Evolutionary conservation across 73 alveolate species (phyloP).

Genomic region (Symbiodinium pilosum): DNA sequence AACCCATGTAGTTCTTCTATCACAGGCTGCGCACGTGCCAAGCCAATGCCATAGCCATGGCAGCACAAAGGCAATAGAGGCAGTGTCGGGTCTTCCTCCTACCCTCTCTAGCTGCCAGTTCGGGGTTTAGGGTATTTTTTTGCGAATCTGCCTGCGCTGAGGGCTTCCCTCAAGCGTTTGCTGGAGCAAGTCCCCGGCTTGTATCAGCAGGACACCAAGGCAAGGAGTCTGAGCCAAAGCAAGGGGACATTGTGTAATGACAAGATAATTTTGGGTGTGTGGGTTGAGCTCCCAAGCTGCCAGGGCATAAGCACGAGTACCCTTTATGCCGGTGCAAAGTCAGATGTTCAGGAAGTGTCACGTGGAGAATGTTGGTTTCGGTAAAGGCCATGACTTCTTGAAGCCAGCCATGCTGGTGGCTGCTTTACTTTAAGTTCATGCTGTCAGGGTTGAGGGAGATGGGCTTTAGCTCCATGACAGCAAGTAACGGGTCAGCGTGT

Average conservation of each 20-base stretch:
- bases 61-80: too few relatives aligned
- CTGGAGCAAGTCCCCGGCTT: neutral
- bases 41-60: too few relatives aligned
- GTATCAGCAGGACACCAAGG: neutral
- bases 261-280: neutral
- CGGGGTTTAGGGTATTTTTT: neutral
- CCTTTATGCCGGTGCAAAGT: neutral
- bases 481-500: too few relatives aligned
- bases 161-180: neutral
- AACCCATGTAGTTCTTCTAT: too few relatives aligned
- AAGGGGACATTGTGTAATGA: neutral
- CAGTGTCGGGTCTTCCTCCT: too few relatives aligned
- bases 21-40: too few relatives aligned
- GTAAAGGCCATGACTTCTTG: neutral
- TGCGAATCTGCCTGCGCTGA: neutral
- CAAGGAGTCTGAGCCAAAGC: neutral
- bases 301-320: neutral
- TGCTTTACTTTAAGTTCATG: too few relatives aligned
- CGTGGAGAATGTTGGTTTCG: neutral
- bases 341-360: neutral
- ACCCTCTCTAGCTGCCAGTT: neutral
- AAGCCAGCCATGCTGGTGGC: neutral
- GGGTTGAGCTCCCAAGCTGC: neutral
- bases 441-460: too few relatives aligned
- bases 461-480: too few relatives aligned